These are phyloP conservation scores for Curvularia lunata DNA, from an alignment of 2,329 filamentous ascomycete species.

Conservation along the genomic window DNA sequence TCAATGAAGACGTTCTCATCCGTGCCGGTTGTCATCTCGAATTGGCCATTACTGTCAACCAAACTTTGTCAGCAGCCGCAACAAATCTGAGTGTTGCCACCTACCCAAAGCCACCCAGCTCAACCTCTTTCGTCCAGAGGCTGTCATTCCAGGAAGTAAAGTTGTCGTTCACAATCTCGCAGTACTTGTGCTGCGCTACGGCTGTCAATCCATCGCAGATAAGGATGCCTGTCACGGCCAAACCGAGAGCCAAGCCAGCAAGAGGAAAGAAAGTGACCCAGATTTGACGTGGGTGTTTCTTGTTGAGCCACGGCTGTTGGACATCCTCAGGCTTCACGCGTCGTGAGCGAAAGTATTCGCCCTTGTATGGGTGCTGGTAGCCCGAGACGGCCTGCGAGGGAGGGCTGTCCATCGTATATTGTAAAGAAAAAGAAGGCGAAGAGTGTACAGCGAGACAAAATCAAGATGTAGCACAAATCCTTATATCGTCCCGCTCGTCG, in stretches of 20 bases:
- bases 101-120: conserved; percentile 78
- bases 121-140: conserved; percentile 76
- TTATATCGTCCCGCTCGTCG: not conserved
- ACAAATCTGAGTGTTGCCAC: conserved; percentile 38
- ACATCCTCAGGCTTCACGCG: conserved; percentile 74
- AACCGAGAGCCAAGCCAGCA: conserved; percentile 71
- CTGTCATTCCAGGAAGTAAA: conserved; percentile 65
- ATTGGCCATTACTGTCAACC: conserved; percentile 74
- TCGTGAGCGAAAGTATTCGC: conserved; percentile 70
- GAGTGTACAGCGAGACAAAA: not conserved
- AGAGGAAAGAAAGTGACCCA: conserved; percentile 84
- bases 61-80: conserved; percentile 32
- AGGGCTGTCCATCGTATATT: not conserved
- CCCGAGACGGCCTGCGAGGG: not conserved
- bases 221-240: conserved; percentile 71
- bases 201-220: conserved; percentile 76
- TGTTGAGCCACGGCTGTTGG: conserved; percentile 78
- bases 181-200: conserved; percentile 78
- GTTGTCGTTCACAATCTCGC: conserved; percentile 69
- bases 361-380: not conserved
- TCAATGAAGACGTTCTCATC: conserved; percentile 78
- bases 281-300: conserved; percentile 78
- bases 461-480: not conserved
- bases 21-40: conserved; percentile 74
- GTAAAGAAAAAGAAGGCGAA: not conserved